Percentiles rank a stretch among this genome's conserved stretches.
phyloP scores from a whole-genome alignment of 208 protist species.

The Acanthamoeba triangularis region DNA sequence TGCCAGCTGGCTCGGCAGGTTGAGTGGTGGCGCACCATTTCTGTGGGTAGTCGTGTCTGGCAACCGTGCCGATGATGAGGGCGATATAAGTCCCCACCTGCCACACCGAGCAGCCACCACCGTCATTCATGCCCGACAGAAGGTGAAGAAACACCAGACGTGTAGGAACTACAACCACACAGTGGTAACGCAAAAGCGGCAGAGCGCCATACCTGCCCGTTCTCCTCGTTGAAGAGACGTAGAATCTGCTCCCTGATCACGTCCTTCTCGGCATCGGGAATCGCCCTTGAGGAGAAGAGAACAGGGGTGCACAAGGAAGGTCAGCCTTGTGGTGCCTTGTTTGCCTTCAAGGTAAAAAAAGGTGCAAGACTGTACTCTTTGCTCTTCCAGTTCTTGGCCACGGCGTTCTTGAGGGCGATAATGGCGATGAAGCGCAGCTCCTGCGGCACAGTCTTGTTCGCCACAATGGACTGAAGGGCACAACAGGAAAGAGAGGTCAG shows the following conservation, averaged over 20 bases:
- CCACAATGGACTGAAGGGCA: conserved; percentile 44
- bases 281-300: neutral
- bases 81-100: conserved; percentile 48
- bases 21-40: neutral
- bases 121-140: too few species aligned
- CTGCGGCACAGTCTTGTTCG: conserved; percentile 51
- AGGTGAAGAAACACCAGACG: too few species aligned
- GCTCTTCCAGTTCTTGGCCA: conserved; percentile 70
- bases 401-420: conserved; percentile 65
- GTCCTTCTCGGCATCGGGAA: conserved; percentile 54
- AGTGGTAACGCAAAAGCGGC: neutral
- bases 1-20: neutral
- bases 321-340: too few species aligned
- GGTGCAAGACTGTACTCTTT: neutral
- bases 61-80: conserved; percentile 53
- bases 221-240: conserved; percentile 70
- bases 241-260: conserved; percentile 53
- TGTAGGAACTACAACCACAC: neutral
- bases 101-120: neutral
- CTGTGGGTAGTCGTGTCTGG: conserved; percentile 69
- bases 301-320: neutral
- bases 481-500: neutral
- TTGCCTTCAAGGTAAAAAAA: neutral
- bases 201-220: neutral
- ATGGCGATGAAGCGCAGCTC: conserved; percentile 59